phyloP scores from a whole-genome alignment of 306 rosid genomes.

The Abrus precatorius region DNA sequence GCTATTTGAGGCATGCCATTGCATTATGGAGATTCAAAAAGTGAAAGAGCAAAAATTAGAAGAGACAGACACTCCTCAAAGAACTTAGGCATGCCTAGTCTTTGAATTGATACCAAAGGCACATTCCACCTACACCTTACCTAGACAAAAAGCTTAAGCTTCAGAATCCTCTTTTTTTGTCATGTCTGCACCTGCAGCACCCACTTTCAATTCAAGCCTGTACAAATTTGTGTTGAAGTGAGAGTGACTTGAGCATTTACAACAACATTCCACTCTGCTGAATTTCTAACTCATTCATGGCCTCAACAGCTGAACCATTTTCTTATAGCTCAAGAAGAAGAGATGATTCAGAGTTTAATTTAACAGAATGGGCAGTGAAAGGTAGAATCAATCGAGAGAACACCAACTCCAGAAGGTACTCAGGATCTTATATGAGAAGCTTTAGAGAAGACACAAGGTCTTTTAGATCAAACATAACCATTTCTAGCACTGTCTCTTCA shows the following conservation, averaged over 20 bases:
- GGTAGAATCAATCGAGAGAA: slow-evolving; percentile 63
- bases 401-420: slow-evolving; percentile 73
- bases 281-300: slow-evolving; percentile 45
- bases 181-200: slow-evolving; percentile 36
- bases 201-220: slow-evolving; percentile 37
- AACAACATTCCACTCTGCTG: slow-evolving; percentile 24
- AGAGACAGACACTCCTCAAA: slow-evolving; percentile 39
- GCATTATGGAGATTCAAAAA: slow-evolving; percentile 45
- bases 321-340: slow-evolving; percentile 57
- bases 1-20: slow-evolving; percentile 36
- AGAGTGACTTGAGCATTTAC: slow-evolving; percentile 3
- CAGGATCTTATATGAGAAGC: slow-evolving; percentile 90
- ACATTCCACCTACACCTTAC: slow-evolving; percentile 41
- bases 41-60: slow-evolving; percentile 39
- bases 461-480: slow-evolving; percentile 79
- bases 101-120: slow-evolving; percentile 31
- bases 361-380: slow-evolving; percentile 80
- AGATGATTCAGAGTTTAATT: slow-evolving; percentile 80
- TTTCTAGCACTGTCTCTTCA: slow-evolving; percentile 94
- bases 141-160: slow-evolving; percentile 42
- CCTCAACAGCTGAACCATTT: slow-evolving; percentile 62
- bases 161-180: slow-evolving; percentile 36
- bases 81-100: slow-evolving; percentile 42
- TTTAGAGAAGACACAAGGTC: slow-evolving; percentile 90
- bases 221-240: slow-evolving; percentile 40